Base-by-base conservation (phyloP, 495 filamentous ascomycete species). In the Corynascus novoguineensis region DNA sequence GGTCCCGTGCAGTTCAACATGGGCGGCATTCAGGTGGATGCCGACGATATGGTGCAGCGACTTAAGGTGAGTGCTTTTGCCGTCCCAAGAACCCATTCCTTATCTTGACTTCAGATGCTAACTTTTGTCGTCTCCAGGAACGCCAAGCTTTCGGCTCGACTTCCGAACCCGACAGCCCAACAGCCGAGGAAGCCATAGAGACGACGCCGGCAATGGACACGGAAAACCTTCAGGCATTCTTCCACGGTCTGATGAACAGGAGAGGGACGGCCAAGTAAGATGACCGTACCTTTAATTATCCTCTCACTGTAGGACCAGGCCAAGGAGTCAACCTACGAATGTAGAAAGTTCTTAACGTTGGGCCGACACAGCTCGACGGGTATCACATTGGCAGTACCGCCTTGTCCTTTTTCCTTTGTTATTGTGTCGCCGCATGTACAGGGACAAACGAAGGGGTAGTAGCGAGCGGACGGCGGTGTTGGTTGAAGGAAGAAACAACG, bases 1-100 rank as follows among this genome's bases (percentile, higher is more conserved):
- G 92, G 92, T 0, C 92, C 92, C 3, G 90, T 96, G 57, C 91
- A 97, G 63, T 95, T 96, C 71, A 97, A 97, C 65, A 90, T 96
- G 80, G 92, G 92, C 21, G 92, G 92, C 54, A 96, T 97, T 53
- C 92, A 97, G 66, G 90, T 97, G 9, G 90, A 97, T 72, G 91
- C 91, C 9, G 92, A 97, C 64, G 93, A 96, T 60, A 93, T 95
- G 87, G 71, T 96, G 48, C 87, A 91, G 67, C 83, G 88, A 66
- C 77, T 96, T 44, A 90, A 89, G 81, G 90, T 93, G 73, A 62
- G 74, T 22, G 17, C 2, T 22, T 22, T 27, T 4, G 1, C 15
- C 19, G 22, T 1, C 38, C 27, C n/a, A n/a, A n/a, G n/a, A n/a
- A n/a, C n/a, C n/a, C n/a, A n/a, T n/a, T n/a, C n/a, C n/a, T n/a